These are phyloP conservation scores for Pharnaceum exiguum DNA, from an alignment of 148 eudicot species.

Conservation along the genomic window DNA sequence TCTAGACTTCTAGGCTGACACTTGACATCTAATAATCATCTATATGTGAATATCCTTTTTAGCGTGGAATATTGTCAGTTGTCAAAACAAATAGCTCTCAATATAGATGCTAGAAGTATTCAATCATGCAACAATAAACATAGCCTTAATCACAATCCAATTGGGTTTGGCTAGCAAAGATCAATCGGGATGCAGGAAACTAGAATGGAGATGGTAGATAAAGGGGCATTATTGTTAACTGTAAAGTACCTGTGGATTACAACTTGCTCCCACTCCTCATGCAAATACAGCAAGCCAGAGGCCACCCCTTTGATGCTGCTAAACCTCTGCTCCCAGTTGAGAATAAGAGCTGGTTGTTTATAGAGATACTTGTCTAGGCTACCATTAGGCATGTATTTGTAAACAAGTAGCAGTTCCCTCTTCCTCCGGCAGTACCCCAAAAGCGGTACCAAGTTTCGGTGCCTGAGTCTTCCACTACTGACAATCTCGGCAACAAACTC, in stretches of 20 bases:
- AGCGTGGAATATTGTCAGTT: no score
- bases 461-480: neutral
- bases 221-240: neutral
- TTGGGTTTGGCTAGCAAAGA: neutral
- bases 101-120: no score
- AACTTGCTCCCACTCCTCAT: slow-evolving; percentile 8
- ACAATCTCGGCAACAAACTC: slow-evolving; percentile 8
- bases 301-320: slow-evolving; percentile 3
- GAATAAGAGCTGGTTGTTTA: neutral
- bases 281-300: neutral
- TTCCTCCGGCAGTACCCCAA: slow-evolving; percentile 3
- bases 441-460: slow-evolving; percentile 1
- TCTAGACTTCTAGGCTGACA: slow-evolving; percentile 74
- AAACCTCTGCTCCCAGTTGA: neutral
- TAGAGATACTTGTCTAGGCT: neutral
- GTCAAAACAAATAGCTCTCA: slow-evolving; percentile 61
- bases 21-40: slow-evolving; percentile 67
- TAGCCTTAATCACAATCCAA: no score
- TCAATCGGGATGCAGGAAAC: neutral
- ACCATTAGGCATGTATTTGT: slow-evolving; percentile 7
- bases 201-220: no score
- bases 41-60: no score
- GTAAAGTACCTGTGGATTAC: neutral
- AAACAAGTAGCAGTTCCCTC: slow-evolving; percentile 2
- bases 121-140: no score